Base-by-base conservation (phyloP, 495 filamentous ascomycete species). In the Collariella sp. region DNA sequence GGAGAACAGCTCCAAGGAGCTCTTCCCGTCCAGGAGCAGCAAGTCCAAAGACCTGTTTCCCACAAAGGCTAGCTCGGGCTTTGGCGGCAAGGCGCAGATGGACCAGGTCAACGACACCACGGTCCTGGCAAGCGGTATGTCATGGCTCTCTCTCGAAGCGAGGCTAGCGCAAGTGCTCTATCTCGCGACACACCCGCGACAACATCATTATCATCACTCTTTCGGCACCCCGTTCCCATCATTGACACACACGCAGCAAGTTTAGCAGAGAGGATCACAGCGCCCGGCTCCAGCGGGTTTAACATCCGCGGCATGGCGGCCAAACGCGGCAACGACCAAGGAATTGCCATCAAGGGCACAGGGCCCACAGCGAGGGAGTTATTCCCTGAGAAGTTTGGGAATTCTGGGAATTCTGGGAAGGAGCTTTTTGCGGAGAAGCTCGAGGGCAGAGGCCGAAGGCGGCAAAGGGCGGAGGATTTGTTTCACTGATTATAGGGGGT, bases 1-100 rank as follows among this genome's bases (percentile, higher is more conserved):
- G 35, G 65, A 68, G 9, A 70, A 62, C 43, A 65, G 55, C 31
- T 51, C 46, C 36, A 85, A 83, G 47, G 87, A 91, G 55, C 77
- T 90, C 5, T 86, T 91, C 66, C 85, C 86, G 0, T 73, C 72
- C 48, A 83, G 79, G 55, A 68, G 46, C 13, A 67, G 62, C 51
- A 55, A 48, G 3, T 39, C 57, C n/a, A 87, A 84, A 54, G 87
- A 93, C 56, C 76, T 90, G 2, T 87, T 93, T 63, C 85, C 87
- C 0, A 75, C 71, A 46, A 85, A 82, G 57, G 66, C 73, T 7
- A 54, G 50, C 48, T 58, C 58, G 12, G 46, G 16, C 6, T 33
- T 40, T 16, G 57, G 50, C 39, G 46, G 67, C 59, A 61, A 65
- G 65, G 57, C 74, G 56, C 52, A 67, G 63, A 62, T 72, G 65